Base-by-base conservation (phyloP, 345 rosid species). In the Eutrema japonicum region DNA sequence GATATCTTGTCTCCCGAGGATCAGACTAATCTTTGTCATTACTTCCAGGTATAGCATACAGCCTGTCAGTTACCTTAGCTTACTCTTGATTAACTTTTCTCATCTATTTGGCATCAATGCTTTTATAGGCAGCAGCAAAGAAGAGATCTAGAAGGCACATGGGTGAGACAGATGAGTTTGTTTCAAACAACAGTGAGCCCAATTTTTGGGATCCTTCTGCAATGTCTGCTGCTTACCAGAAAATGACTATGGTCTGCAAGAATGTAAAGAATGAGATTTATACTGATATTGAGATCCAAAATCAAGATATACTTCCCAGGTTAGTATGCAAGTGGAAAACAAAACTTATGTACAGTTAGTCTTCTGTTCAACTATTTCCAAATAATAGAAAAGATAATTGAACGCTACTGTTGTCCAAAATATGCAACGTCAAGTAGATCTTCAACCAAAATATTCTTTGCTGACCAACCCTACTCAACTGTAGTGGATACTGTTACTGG, bases 1-100 rank as follows among this genome's bases (percentile, higher is more conserved):
- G 99, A 95, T 79, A 69, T 95, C 73, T 85, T 95, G 75, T 87
- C 96, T 77, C 96, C 99, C 0, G 99, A 95, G 81, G 92, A 89
- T 26, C 99, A 95, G 80, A 89, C 89, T 65, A 87, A 75, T 63
- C 82, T 95, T 27, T 85, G 90, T 77, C 97, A 83, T 41, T 95
- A 90, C 84, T 90, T 95, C 76, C 99, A 95, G 97, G 99, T 92
- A 64, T 41, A 50, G 12, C 33, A 73, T n/a, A 72, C 40, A 56
- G 12, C 46, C 50, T 46, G 42, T 74, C 8, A 11, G 29, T 64
- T 49, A 29, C 57, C 6, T 30, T 45, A n/a, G 14, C 40, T 56
- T 65, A 26, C 33, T 72, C 49, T 68, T 71, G 68, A 57, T 65
- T 29, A 62, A 10, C 16, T 47, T 70, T 72, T 38, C 47, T 73